Evolutionary conservation across 2,329 filamentous ascomycete genomes (phyloP), one percentile per base, ranked within the genome.

Genomic region (Nothomitra cinnamomea): DNA sequence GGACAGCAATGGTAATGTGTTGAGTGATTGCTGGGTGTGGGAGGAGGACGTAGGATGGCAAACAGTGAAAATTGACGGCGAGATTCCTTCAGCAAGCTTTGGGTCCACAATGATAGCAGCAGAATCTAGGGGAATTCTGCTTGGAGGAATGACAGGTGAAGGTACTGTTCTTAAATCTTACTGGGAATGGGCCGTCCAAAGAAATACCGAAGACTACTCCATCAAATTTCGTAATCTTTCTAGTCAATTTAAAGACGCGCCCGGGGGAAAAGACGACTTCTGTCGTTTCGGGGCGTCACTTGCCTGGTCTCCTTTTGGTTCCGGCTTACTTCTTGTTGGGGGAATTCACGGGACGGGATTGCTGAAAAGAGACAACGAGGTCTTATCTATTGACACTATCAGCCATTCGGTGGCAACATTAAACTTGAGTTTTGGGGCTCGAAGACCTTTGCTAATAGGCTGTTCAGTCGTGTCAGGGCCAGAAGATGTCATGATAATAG

Each of bases 371-470:
- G 62, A 70, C n/a, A 68, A 75, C 40, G 81, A 85, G 60, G 70
- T 84, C 13, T 62, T 78, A 51, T 63, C 68, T 2, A 55, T 72
- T 52, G 58, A 58, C 1, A 53, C 17, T 32, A 38, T 35, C 36
- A 53, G 19, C 38, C 43, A 52, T 51, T 28, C 17, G 1, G 19
- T 52, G 12, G 10, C 56, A 21, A 13, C 17, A n/a, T 6, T 56
- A n/a, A 28, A 55, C 13, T 15, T 45, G n/a, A 35, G 52, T 17
- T 40, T 55, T 13, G 55, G 61, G 49, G 66, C 66, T 19, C 68
- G 69, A 19, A 69, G 79, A 53, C 87, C 87, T 12, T 71, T 94
- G 4, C 72, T 94, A 51, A 72, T 87, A 51, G 87, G 89, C 1
- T 76, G 80, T 54, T 80, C 80, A 3, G 70, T 75, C 6, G 45